Conservation (phyloP, 2,329 filamentous ascomycete species). For the Furcasterigmium furcatum region DNA sequence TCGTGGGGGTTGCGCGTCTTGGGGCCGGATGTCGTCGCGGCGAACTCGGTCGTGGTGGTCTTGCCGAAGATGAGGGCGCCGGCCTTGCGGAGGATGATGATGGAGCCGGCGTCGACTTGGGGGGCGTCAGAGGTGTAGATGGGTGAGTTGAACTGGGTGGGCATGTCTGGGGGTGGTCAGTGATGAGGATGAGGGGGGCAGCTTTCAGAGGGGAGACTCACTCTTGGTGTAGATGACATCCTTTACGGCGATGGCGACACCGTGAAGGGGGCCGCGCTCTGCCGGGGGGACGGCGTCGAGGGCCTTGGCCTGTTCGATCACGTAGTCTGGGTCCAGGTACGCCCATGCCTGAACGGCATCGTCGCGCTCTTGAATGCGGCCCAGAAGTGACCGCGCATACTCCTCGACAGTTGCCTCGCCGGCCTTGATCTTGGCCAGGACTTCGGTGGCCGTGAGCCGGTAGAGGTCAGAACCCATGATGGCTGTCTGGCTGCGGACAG, state of each 20-base stretch:
- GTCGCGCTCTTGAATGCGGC: conserved; percentile 40
- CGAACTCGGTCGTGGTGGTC: conserved; percentile 61
- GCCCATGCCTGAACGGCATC: conserved; percentile 46
- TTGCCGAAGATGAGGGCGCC: conserved; percentile 53
- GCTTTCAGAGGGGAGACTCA: conserved; percentile 11
- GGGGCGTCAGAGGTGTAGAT: conserved; percentile 45
- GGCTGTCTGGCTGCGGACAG: too few relatives aligned
- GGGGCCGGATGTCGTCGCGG: conserved; percentile 49
- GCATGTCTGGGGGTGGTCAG: conserved; percentile 41
- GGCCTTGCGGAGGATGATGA: conserved; percentile 48
- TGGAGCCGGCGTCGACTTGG: conserved; percentile 47
- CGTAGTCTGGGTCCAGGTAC: conserved; percentile 38
- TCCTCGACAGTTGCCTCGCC: conserved; percentile 43
- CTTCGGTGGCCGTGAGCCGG: conserved; percentile 37
- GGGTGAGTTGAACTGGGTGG: conserved; percentile 51
- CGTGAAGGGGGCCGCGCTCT: conserved; percentile 52
- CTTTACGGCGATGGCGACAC: conserved; percentile 56
- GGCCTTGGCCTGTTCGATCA: conserved; percentile 44
- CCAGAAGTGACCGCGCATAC: conserved; percentile 44
- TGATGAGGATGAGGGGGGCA: neutral
- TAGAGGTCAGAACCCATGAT: conserved; percentile 7
- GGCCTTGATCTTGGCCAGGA: conserved; percentile 28
- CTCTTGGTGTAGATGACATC: conserved; percentile 57
- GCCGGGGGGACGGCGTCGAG: conserved; percentile 46
- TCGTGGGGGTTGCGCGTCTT: conserved; percentile 64